phyloP scores from a whole-genome alignment of 164 flowering plant species.

The Macadamia tetraphylla region DNA sequence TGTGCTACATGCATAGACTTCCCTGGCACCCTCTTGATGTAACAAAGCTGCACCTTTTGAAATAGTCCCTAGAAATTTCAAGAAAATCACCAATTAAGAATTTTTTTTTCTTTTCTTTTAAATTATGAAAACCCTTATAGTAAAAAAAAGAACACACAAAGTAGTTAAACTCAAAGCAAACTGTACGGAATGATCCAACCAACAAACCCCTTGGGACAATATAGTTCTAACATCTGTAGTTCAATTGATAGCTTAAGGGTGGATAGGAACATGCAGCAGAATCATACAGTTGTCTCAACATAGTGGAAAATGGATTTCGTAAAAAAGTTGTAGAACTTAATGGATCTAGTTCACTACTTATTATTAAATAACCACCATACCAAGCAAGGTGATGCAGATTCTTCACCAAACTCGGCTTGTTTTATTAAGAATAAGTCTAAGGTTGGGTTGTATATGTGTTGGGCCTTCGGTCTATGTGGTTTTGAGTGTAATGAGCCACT shows the following conservation, averaged over 20 bases:
- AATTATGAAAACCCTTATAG: not conserved
- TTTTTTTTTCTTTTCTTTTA: not conserved
- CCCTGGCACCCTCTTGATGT: slow-evolving; percentile 93
- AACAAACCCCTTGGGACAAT: not conserved
- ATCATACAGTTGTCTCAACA: not conserved
- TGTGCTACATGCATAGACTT: slow-evolving; percentile 87
- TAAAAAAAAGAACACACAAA: not conserved
- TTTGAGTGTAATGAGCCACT: too few relatives aligned
- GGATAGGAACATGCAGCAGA: not conserved
- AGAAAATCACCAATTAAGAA: slow-evolving; percentile 8
- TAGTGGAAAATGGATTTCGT: not conserved
- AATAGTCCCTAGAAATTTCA: slow-evolving; percentile 63
- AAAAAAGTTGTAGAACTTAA: not conserved
- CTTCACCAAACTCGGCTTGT: too few relatives aligned
- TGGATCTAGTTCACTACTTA: not conserved
- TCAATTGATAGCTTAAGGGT: too few relatives aligned
- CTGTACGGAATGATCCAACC: not conserved
- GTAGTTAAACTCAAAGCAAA: not conserved
- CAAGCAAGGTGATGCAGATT: too few relatives aligned
- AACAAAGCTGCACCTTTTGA: slow-evolving; percentile 79
- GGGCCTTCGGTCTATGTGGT: too few relatives aligned
- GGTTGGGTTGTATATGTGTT: too few relatives aligned
- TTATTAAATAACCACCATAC: not conserved
- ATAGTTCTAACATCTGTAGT: not conserved
- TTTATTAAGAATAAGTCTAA: too few relatives aligned